Evolutionary conservation across 179 eudicot species (phyloP).

Genomic region (Patellifolia procumbens): DNA sequence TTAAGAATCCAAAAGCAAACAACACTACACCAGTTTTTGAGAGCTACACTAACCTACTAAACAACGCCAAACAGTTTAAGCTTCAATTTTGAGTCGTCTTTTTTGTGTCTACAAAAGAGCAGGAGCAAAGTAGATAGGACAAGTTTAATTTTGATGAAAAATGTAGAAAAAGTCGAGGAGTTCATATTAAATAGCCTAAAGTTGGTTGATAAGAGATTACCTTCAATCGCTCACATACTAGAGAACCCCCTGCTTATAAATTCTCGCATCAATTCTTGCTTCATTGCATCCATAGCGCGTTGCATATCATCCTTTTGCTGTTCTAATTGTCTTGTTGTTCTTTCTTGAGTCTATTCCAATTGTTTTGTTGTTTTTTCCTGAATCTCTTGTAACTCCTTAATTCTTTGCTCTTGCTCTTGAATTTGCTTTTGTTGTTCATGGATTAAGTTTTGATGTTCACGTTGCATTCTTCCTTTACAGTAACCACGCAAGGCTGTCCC

Average conservation of each 20-base stretch:
- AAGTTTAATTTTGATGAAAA: too few species aligned
- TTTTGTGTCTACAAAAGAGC: too few species aligned
- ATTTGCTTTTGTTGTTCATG: constrained; percentile 16
- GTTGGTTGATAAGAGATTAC: background rate
- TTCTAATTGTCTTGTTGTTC: constrained; percentile 3
- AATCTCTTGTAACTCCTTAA: constrained; percentile 7
- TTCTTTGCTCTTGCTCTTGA: constrained; percentile 20
- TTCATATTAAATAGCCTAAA: background rate
- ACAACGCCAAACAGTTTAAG: too few species aligned
- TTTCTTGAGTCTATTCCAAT: background rate
- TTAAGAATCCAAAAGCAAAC: too few species aligned
- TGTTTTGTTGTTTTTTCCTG: background rate
- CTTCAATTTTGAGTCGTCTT: too few species aligned
- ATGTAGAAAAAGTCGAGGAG: too few species aligned
- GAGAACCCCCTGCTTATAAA: background rate
- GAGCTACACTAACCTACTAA: too few species aligned
- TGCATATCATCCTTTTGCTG: constrained; percentile 13
- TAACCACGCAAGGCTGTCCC: constrained; percentile 12
- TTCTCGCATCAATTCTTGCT: background rate
- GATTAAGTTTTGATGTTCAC: background rate
- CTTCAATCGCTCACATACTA: background rate
- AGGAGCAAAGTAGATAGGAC: too few species aligned
- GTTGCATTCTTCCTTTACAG: background rate
- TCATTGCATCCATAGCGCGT: background rate
- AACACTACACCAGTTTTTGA: too few species aligned